Evolutionary conservation across 2,329 filamentous ascomycete species (phyloP).

Genomic region (Aspergillus bombycis): DNA sequence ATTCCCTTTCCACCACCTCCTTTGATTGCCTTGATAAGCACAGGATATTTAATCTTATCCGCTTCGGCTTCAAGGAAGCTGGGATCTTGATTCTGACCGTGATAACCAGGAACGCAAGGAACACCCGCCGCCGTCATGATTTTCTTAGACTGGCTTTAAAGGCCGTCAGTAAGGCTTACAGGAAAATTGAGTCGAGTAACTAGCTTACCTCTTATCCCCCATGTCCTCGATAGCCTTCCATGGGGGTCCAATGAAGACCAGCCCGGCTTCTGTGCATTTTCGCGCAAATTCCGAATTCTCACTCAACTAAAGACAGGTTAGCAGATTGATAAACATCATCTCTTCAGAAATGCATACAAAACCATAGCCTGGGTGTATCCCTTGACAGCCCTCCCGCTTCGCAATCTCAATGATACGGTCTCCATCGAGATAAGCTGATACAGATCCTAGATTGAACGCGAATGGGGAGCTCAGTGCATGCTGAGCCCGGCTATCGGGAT

Average conservation of each 20-base stretch:
- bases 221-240: slow-evolving; percentile 75
- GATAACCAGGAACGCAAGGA: slow-evolving; percentile 94
- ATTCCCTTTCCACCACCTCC: slow-evolving; percentile 70
- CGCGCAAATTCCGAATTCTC: slow-evolving; percentile 91
- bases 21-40: slow-evolving; percentile 68
- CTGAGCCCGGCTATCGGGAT: slow-evolving; percentile 83
- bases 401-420: slow-evolving; percentile 89
- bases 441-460: slow-evolving; percentile 79
- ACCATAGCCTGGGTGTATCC: slow-evolving; percentile 94
- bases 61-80: slow-evolving; percentile 69
- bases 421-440: slow-evolving; percentile 88
- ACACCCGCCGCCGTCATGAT: slow-evolving; percentile 97
- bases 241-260: slow-evolving; percentile 93
- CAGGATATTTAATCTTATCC: slow-evolving; percentile 68
- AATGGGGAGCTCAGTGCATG: slow-evolving; percentile 85
- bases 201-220: slow-evolving; percentile 79
- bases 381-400: slow-evolving; percentile 82
- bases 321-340: not conserved
- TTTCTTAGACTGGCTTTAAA: slow-evolving; percentile 73
- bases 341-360: slow-evolving; percentile 56
- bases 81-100: slow-evolving; percentile 78
- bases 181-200: not conserved
- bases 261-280: slow-evolving; percentile 83
- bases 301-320: slow-evolving; percentile 58
- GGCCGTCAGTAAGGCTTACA: slow-evolving; percentile 10